These are phyloP conservation scores for Penicillium desertorum DNA, from an alignment of 495 filamentous ascomycete genomes.

Conservation along the genomic window DNA sequence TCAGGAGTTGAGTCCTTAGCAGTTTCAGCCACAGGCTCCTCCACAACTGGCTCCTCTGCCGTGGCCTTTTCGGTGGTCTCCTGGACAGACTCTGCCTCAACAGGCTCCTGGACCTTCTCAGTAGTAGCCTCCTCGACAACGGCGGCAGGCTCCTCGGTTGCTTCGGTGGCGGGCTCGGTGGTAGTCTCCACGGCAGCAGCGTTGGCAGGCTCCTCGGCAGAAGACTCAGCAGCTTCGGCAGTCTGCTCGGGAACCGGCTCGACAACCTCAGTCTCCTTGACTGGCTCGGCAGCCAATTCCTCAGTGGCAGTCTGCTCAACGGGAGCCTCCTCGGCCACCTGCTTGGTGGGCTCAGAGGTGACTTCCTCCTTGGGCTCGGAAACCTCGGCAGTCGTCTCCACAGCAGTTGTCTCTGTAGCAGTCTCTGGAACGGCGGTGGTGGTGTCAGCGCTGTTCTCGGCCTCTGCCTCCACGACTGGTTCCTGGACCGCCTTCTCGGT, in stretches of 20 bases:
- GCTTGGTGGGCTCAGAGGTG: constrained; percentile 4
- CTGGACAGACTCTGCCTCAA: not conserved
- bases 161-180: constrained; percentile 4
- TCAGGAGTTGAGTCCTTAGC: constrained; percentile 8
- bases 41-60: constrained; percentile 12
- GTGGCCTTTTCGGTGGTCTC: constrained; percentile 12
- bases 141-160: constrained; percentile 1
- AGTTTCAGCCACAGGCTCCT: constrained; percentile 16
- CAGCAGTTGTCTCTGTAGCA: not conserved
- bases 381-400: constrained; percentile 1
- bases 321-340: constrained; percentile 9
- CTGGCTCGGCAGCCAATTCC: constrained; percentile 6
- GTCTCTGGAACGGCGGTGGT: constrained; percentile 7
- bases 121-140: constrained; percentile 5
- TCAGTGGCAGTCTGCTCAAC: constrained; percentile 10
- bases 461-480: constrained; percentile 5
- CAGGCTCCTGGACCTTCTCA: not conserved
- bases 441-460: constrained; percentile 10
- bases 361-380: constrained; percentile 10
- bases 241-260: constrained; percentile 1
- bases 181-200: not conserved
- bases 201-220: constrained; percentile 6
- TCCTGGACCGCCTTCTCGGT: constrained; percentile 13
- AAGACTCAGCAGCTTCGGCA: not conserved
- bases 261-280: not conserved